Conservation (phyloP, 176 grass and related monocot species). For the Luzula sylvatica region DNA sequence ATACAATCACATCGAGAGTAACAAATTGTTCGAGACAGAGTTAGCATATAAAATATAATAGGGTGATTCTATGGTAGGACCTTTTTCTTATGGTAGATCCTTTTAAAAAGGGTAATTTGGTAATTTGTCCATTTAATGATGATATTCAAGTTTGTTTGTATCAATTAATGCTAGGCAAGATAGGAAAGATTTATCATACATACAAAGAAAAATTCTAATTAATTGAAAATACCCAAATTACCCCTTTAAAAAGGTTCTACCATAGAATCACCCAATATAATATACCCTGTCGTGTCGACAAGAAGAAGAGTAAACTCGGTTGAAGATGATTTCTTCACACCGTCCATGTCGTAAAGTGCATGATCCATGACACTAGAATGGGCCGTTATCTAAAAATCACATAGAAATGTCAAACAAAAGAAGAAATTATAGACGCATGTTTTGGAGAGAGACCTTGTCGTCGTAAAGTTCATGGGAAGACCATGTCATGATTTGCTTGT, state of each 20-base stretch:
- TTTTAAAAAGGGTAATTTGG: too few species aligned
- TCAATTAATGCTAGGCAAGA: too few species aligned
- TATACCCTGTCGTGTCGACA: constrained; percentile 91
- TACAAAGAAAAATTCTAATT: too few species aligned
- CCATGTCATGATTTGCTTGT: constrained; percentile 90
- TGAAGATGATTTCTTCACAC: constrained; percentile 62
- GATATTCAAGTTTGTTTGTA: too few species aligned
- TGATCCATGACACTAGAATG: constrained; percentile 73
- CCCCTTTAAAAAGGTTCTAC: too few species aligned
- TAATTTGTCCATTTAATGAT: too few species aligned
- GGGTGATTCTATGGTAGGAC: too few species aligned
- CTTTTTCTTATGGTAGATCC: too few species aligned
- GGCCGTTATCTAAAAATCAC: constrained; percentile 60
- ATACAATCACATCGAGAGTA: not conserved
- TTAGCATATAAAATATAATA: not conserved
- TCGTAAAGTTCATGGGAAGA: constrained; percentile 95
- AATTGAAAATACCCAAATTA: too few species aligned
- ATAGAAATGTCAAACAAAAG: not conserved
- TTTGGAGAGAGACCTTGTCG: constrained; percentile 44
- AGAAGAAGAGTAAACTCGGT: constrained; percentile 87
- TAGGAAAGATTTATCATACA: too few species aligned
- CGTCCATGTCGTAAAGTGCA: constrained; percentile 81
- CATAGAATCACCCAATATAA: too few species aligned
- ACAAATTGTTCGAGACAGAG: not conserved
- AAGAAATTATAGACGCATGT: not conserved